These are phyloP conservation scores for Coemansia sp. DNA, from an alignment of 192 early-diverging fungal genomes.

Conservation along the genomic window DNA sequence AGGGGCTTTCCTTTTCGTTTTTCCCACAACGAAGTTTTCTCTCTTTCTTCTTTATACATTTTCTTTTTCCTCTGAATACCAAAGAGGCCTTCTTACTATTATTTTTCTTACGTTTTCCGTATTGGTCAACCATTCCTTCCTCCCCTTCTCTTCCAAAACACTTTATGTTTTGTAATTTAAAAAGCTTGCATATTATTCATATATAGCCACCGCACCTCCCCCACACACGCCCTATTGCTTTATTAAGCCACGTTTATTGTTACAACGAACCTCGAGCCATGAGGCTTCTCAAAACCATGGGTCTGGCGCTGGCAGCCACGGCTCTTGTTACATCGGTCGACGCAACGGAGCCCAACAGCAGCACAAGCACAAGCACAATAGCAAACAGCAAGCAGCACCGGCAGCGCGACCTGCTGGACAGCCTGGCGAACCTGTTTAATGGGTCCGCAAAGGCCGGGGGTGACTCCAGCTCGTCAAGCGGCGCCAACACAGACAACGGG, in stretches of 20 bases:
- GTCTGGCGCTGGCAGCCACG: constrained; percentile 37
- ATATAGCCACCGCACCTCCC: neutral
- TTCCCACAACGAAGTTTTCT: neutral
- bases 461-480: neutral
- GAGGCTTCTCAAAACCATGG: constrained; percentile 16
- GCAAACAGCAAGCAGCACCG: neutral
- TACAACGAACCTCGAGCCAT: neutral
- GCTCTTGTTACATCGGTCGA: neutral
- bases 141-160: neutral
- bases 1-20: too few species aligned
- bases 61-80: neutral
- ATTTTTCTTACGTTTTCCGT: neutral
- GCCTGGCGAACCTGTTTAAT: constrained; percentile 13
- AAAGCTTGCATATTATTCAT: constrained; percentile 7
- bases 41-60: neutral
- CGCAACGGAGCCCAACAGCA: neutral
- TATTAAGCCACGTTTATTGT: constrained; percentile 1
- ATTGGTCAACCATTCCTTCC: neutral
- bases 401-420: constrained; percentile 24
- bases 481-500: constrained; percentile 9
- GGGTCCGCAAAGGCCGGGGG: constrained; percentile 4
- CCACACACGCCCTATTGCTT: constrained; percentile 1
- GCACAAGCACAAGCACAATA: neutral
- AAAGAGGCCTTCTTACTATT: neutral
- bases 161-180: neutral